phyloP scores from a whole-genome alignment of 805 yeast genomes.

The Limtongozyma cylindracea region DNA sequence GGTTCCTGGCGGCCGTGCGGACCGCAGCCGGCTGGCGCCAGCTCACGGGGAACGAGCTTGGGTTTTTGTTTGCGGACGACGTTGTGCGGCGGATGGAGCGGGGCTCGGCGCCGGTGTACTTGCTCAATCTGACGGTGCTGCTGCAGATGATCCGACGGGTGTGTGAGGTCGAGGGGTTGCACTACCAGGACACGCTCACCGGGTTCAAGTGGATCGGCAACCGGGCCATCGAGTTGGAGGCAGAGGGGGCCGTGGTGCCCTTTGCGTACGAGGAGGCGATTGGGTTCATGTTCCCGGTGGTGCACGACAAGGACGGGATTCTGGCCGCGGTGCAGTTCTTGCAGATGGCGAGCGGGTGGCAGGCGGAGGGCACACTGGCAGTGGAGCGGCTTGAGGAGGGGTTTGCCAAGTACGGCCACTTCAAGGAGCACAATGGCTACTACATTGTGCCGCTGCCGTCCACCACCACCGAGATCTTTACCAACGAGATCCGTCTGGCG shows the following conservation, averaged over 20 bases:
- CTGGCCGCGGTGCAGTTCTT: constrained; percentile 55
- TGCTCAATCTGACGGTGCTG: constrained; percentile 72
- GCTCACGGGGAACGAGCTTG: constrained; percentile 79
- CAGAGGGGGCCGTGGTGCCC: constrained; percentile 42
- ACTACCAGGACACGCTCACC: constrained; percentile 62
- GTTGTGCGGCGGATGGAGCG: no score
- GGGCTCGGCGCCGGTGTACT: no score
- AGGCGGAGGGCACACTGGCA: constrained; percentile 8
- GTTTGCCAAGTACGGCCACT: constrained; percentile 47
- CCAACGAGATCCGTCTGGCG: constrained; percentile 14
- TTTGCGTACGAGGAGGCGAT: constrained; percentile 92
- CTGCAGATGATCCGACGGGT: constrained; percentile 54
- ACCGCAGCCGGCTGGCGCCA: constrained; percentile 31
- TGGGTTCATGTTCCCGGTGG: constrained; percentile 71
- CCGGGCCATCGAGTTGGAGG: constrained; percentile 47
- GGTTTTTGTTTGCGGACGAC: constrained; percentile 68
- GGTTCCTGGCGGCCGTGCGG: constrained; percentile 64
- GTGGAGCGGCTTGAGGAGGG: constrained; percentile 29
- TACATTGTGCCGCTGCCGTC: no score
- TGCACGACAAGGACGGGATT: constrained; percentile 86
- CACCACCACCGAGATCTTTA: no score
- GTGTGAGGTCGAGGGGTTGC: constrained; percentile 36
- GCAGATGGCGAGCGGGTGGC: constrained; percentile 38
- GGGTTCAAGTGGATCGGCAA: constrained; percentile 98
- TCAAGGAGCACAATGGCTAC: constrained; percentile 72